These are phyloP conservation scores for Fusarium nematophilum DNA, from an alignment of 2,329 filamentous ascomycete genomes.

Conservation along the genomic window DNA sequence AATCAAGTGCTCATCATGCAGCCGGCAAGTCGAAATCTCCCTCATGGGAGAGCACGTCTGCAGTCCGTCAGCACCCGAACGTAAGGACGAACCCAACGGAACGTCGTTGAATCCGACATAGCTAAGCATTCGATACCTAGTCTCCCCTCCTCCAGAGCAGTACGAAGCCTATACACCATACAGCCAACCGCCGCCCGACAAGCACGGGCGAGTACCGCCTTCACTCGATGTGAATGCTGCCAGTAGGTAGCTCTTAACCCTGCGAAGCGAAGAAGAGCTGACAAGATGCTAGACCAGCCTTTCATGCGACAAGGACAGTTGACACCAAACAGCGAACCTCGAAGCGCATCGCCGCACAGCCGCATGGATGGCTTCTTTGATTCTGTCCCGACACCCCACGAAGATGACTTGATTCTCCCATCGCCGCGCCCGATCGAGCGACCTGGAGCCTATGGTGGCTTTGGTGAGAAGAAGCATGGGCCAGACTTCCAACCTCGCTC, in stretches of 20 bases:
- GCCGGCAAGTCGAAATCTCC: conserved; percentile 81
- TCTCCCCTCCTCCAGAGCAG: conserved; percentile 53
- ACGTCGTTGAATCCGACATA: not conserved
- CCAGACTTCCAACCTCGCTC: conserved; percentile 39
- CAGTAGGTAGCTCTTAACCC: conserved; percentile 54
- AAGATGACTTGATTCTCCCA: conserved; percentile 53
- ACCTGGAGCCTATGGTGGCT: conserved; percentile 63
- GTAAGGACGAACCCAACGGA: conserved; percentile 47
- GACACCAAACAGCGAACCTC: conserved; percentile 73
- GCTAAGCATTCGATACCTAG: conserved; percentile 38
- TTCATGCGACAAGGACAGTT: conserved; percentile 68
- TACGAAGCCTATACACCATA: conserved; percentile 45
- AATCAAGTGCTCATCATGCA: conserved; percentile 89
- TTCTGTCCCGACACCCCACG: conserved; percentile 57
- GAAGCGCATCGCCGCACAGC: conserved; percentile 69
- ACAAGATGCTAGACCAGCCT: conserved; percentile 60
- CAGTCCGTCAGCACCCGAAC: conserved; percentile 60
- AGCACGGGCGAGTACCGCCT: conserved; percentile 56
- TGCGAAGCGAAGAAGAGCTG: conserved; percentile 21
- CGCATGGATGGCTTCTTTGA: conserved; percentile 58
- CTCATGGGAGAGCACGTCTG: conserved; percentile 89
- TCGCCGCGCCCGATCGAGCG: conserved; percentile 52
- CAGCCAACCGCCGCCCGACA: conserved; percentile 46
- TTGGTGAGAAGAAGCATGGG: conserved; percentile 50
- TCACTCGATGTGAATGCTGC: conserved; percentile 64